phyloP scores from a whole-genome alignment of 2,329 filamentous ascomycete species.

The Aureobasidium sp. region DNA sequence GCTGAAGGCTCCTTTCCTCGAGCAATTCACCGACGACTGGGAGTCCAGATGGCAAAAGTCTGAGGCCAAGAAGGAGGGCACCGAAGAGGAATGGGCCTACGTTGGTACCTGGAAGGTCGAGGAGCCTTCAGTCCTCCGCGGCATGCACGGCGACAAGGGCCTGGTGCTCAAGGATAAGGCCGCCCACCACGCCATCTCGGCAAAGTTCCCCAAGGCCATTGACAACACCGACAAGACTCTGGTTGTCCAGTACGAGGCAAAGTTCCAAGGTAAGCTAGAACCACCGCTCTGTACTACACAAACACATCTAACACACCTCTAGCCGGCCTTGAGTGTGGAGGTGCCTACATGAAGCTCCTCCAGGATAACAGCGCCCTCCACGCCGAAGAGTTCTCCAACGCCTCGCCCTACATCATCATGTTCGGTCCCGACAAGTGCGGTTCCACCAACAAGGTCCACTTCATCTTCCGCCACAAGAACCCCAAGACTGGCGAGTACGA shows the following conservation, averaged over 20 bases:
- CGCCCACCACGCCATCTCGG: conserved; percentile 97
- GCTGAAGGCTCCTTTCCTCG: conserved; percentile 88
- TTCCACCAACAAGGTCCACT: conserved; percentile 92
- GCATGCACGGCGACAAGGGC: conserved; percentile 90
- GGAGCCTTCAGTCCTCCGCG: conserved; percentile 83
- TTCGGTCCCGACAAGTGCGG: conserved; percentile 99
- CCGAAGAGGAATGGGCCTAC: conserved; percentile 88
- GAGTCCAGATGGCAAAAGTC: conserved; percentile 88
- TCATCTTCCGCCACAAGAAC: conserved; percentile 99
- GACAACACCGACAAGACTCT: conserved; percentile 96
- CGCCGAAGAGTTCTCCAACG: conserved; percentile 95
- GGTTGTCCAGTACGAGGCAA: conserved; percentile 98
- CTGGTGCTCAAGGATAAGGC: conserved; percentile 97
- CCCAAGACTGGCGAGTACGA: conserved; percentile 99
- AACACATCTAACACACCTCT: conserved; percentile 16
- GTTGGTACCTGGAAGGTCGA: conserved; percentile 95
- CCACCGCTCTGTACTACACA: neutral
- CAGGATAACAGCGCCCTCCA: conserved; percentile 96
- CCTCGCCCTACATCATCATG: conserved; percentile 98
- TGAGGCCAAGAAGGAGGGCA: conserved; percentile 91
- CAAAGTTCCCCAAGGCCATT: conserved; percentile 94
- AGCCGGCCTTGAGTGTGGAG: conserved; percentile 96
- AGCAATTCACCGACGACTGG: conserved; percentile 98
- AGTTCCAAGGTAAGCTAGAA: conserved; percentile 77
- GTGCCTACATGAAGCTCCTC: conserved; percentile 98